Conservation (phyloP, 2,329 filamentous ascomycete genomes). For the Colletotrichum spaethianum region DNA sequence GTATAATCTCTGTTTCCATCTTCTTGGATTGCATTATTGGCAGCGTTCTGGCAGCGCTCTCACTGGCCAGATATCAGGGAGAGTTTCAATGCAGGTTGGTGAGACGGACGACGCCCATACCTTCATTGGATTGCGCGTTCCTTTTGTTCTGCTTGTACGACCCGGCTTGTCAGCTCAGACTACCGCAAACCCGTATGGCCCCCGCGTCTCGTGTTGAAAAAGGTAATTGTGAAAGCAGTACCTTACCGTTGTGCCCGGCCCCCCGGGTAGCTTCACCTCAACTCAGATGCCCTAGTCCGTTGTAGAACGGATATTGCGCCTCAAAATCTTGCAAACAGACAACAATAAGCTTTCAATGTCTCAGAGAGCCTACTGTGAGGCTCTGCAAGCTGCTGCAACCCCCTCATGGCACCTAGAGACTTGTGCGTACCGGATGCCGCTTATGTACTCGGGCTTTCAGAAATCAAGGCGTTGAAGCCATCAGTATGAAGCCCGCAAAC, state of each 20-base stretch:
- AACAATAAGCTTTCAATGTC: not conserved
- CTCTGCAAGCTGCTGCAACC: no score
- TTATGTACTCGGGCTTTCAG: no score
- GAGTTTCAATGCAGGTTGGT: slow-evolving; percentile 26
- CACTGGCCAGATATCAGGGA: not conserved
- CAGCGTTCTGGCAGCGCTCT: not conserved
- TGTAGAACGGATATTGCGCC: not conserved
- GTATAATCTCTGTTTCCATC: not conserved
- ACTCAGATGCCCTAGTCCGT: not conserved
- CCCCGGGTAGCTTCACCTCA: slow-evolving; percentile 25
- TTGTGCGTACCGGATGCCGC: no score
- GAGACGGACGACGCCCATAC: slow-evolving; percentile 26
- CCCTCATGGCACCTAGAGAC: no score
- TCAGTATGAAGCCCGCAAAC: no score
- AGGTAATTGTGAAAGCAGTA: slow-evolving; percentile 4
- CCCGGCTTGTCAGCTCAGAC: slow-evolving; percentile 34
- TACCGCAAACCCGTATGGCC: slow-evolving; percentile 29
- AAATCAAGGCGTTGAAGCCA: no score
- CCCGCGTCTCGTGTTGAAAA: slow-evolving; percentile 39
- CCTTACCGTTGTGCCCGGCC: slow-evolving; percentile 2
- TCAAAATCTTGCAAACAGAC: not conserved
- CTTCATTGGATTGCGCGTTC: slow-evolving; percentile 36
- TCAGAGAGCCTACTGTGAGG: not conserved
- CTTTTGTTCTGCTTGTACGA: slow-evolving; percentile 28
- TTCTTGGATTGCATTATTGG: slow-evolving; percentile 3